A percentile compares a stretch with the other conserved stretches of the same genome.
phyloP scores from a whole-genome alignment of 108 stramenopile species.

The Conticribra guillardii region DNA sequence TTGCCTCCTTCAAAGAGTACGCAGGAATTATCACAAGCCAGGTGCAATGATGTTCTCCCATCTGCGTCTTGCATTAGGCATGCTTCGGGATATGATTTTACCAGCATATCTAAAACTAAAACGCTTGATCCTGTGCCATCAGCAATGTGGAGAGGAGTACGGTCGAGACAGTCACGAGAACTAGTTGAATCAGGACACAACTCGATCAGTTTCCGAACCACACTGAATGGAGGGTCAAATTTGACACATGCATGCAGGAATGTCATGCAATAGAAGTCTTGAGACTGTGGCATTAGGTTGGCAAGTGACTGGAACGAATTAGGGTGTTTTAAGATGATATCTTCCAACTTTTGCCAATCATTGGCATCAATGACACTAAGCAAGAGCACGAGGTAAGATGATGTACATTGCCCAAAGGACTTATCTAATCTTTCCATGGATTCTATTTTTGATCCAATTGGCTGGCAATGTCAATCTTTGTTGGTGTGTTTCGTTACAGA shows the following conservation, averaged over 20 bases:
- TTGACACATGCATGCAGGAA: not conserved
- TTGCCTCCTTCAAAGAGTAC: constrained; percentile 4
- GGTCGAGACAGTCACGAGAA: constrained; percentile 12
- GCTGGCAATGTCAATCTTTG: too few species aligned
- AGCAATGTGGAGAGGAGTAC: constrained; percentile 30
- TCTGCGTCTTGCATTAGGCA: constrained; percentile 11
- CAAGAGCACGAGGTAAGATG: not conserved
- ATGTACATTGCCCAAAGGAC: too few species aligned
- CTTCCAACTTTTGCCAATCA: not conserved
- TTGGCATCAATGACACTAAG: not conserved
- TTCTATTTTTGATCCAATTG: too few species aligned
- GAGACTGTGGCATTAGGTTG: not conserved
- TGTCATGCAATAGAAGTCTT: not conserved
- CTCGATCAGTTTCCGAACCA: constrained; percentile 4
- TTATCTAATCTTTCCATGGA: too few species aligned
- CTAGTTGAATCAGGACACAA: constrained; percentile 4
- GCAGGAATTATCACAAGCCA: constrained; percentile 24
- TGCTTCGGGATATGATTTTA: constrained; percentile 1
- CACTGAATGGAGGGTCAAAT: not conserved
- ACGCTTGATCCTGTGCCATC: constrained; percentile 7
- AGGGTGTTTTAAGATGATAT: not conserved
- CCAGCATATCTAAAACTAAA: constrained; percentile 7
- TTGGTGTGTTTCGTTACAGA: too few species aligned
- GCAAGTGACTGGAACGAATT: not conserved
- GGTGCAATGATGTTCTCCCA: constrained; percentile 16